Conservation (phyloP, 208 protist species). For the Leishmania mexicana region DNA sequence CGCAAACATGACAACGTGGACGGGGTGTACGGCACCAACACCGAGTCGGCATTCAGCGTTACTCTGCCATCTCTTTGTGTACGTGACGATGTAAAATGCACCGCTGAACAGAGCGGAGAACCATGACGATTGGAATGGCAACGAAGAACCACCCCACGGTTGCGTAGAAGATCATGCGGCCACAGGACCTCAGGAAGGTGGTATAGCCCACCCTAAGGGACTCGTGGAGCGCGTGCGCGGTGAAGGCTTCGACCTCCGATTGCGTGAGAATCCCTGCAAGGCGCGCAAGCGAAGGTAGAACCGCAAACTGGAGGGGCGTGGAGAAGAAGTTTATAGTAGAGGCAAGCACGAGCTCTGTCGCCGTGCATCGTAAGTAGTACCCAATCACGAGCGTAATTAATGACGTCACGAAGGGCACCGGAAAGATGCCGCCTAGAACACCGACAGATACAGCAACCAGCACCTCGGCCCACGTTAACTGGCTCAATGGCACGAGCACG, state of each 20-base stretch:
- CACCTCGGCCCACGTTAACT: conserved; percentile 30
- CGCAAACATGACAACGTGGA: background rate
- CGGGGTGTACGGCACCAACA: background rate
- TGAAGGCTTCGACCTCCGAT: conserved; percentile 33
- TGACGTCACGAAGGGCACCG: conserved; percentile 52
- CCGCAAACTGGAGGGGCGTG: conserved; percentile 49
- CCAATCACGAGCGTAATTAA: conserved; percentile 33
- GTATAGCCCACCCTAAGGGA: conserved; percentile 26
- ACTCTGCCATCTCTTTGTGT: background rate
- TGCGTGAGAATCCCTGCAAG: conserved; percentile 7
- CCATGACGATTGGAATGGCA: conserved; percentile 15
- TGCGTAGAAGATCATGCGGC: conserved; percentile 39
- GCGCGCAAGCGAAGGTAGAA: conserved; percentile 43
- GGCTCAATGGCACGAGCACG: conserved; percentile 33
- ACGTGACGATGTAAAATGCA: background rate
- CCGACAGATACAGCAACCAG: conserved; percentile 35
- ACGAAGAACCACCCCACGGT: conserved; percentile 39
- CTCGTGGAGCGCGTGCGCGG: conserved; percentile 22
- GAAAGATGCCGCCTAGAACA: conserved; percentile 57
- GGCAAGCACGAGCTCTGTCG: conserved; percentile 35
- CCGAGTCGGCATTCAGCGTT: background rate
- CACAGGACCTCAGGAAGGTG: conserved; percentile 31
- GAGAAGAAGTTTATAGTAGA: conserved; percentile 46
- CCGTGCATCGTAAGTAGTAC: conserved; percentile 14
- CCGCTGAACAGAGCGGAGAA: conserved; percentile 8